Evolutionary conservation across 148 eudicot genomes (phyloP), one percentile per base, ranked within the genome.

Genomic region (Amaranthus palmeri): DNA sequence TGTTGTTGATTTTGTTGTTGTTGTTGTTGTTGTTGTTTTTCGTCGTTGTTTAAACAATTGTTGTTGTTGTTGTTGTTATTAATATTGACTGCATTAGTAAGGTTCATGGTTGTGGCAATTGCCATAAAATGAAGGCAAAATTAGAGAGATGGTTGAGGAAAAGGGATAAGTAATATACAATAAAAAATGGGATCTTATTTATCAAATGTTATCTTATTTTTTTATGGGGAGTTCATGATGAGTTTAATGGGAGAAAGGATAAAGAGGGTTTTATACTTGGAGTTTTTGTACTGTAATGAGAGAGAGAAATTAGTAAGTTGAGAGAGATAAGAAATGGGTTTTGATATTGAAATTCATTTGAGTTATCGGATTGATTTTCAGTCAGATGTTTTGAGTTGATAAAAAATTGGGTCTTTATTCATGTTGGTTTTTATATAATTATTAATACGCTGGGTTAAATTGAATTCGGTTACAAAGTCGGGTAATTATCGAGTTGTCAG

Each of bases 71-170:
- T 58, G 11, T 18, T 67, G 78, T n/a, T 76, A 13, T 50, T 54
- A 72, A 53, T 78, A 43, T 59, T 66, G 56, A 74, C 77, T 2
- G 70, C 75, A 69, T 55, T 69, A 55, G 74, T 73, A 55, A 77
- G 81, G 70, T 83, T 87, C 95, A 89, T 89, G 87, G 79, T 75
- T 80, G 88, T 63, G 44, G 83, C 81, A 85, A 86, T 82, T 85
- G 87, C 92, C 90, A 85, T 89, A 81, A 74, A 91, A 80, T 49
- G 71, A 17, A 73, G 67, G 77, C 47, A 52, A 72, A 36, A n/a
- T n/a, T n/a, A 70, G 44, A 25, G 36, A 25, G 36, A 25, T 25
- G 36, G 44, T 0, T 25, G 36, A 11, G 36, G 36, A 25, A 25
- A 25, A 25, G 36, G 36, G 36, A 25, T 25, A 25, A 25, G 1